phyloP scores from a whole-genome alignment of 352 stramenopile species.

The Pythium sukuiense region DNA sequence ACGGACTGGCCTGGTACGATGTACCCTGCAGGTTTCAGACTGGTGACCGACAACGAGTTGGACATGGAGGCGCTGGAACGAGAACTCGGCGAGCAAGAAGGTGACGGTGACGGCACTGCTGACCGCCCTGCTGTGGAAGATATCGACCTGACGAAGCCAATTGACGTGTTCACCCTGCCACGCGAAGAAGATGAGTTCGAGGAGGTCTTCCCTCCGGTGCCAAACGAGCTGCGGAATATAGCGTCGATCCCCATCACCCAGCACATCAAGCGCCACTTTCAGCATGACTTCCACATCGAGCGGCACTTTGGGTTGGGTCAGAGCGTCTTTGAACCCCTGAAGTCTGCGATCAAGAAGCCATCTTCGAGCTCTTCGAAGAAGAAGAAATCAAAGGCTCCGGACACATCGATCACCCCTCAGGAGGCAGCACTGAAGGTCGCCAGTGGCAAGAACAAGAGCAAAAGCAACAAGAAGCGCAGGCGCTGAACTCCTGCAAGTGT shows the following conservation, averaged over 20 bases:
- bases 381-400: conserved; percentile 28
- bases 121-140: background rate
- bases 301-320: conserved; percentile 71
- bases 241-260: conserved; percentile 63
- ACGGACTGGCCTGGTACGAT: conserved; percentile 80
- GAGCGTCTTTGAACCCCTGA: conserved; percentile 70
- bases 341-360: conserved; percentile 43
- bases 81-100: conserved; percentile 42
- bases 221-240: conserved; percentile 40
- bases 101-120: conserved; percentile 9
- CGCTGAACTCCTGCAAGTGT: conserved; percentile 15
- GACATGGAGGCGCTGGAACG: conserved; percentile 41
- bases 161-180: conserved; percentile 55
- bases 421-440: background rate
- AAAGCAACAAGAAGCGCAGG: conserved; percentile 47
- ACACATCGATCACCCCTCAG: background rate
- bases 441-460: conserved; percentile 31
- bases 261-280: conserved; percentile 49
- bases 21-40: conserved; percentile 78
- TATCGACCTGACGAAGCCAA: background rate
- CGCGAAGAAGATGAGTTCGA: conserved; percentile 19
- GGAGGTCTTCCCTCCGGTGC: conserved; percentile 27
- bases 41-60: conserved; percentile 81
- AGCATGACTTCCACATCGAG: conserved; percentile 63
- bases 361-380: conserved; percentile 27